Percentiles rank a stretch among this genome's conserved stretches.
These are phyloP conservation scores for Debaryomyces sp. DNA, from an alignment of 1,139 yeast species.

Conservation along the genomic window DNA sequence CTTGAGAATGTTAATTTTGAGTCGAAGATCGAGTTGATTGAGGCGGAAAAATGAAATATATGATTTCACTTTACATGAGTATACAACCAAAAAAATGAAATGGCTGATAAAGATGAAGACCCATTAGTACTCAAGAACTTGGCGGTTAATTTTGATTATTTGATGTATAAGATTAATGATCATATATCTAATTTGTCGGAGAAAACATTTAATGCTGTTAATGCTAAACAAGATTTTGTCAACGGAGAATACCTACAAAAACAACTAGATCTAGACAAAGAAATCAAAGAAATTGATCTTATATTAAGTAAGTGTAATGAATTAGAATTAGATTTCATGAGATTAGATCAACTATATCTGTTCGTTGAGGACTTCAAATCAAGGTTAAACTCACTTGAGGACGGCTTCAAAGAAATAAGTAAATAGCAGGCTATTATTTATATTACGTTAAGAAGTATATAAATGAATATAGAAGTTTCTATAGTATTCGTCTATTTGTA, in stretches of 20 bases:
- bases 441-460: neutral
- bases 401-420: constrained; percentile 20
- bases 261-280: constrained; percentile 41
- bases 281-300: constrained; percentile 45
- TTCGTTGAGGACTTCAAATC: constrained; percentile 47
- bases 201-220: constrained; percentile 33
- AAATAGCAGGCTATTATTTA: constrained; percentile 1
- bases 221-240: constrained; percentile 28
- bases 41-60: constrained; percentile 6
- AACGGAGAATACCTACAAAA: constrained; percentile 37
- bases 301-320: constrained; percentile 54
- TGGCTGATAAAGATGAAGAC: constrained; percentile 44
- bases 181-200: constrained; percentile 46
- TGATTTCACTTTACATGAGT: neutral
- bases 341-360: constrained; percentile 62
- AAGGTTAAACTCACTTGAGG: constrained; percentile 31
- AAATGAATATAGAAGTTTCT: neutral
- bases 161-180: constrained; percentile 62
- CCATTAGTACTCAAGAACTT: constrained; percentile 64
- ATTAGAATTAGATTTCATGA: constrained; percentile 63
- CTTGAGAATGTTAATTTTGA: neutral
- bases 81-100: constrained; percentile 6
- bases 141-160: constrained; percentile 63
- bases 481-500: neutral
- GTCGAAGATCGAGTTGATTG: neutral